Evolutionary conservation across 2,329 filamentous ascomycete species (phyloP).

Genomic region (Nigrograna mackinnonii): DNA sequence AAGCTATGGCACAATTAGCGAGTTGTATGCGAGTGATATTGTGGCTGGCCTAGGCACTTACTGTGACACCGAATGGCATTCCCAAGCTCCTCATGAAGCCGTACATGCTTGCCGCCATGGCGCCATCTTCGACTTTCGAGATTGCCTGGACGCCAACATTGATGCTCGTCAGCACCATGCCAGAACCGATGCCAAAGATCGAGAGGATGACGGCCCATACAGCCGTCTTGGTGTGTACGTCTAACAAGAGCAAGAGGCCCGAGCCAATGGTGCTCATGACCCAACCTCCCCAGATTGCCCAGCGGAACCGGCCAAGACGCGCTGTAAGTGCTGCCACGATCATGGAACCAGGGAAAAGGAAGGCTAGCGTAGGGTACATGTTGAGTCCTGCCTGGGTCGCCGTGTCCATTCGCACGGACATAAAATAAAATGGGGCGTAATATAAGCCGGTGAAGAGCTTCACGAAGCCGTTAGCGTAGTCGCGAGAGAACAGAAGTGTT

Average conservation of each 20-base stretch:
- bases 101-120: slow-evolving; percentile 43
- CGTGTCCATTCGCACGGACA: slow-evolving; percentile 37
- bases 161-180: slow-evolving; percentile 44
- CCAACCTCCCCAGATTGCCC: slow-evolving; percentile 50
- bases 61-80: slow-evolving; percentile 49
- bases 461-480: not conserved
- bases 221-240: slow-evolving; percentile 31
- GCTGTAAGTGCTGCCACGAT: slow-evolving; percentile 26
- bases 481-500: not conserved
- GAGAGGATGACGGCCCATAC: slow-evolving; percentile 44
- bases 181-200: slow-evolving; percentile 46
- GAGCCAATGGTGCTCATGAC: slow-evolving; percentile 37
- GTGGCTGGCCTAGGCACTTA: not conserved
- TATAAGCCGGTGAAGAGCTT: slow-evolving; percentile 49
- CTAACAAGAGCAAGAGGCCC: slow-evolving; percentile 44
- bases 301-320: slow-evolving; percentile 35
- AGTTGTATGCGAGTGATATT: too few relatives aligned
- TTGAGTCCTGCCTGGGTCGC: slow-evolving; percentile 41
- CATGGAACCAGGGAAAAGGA: slow-evolving; percentile 33
- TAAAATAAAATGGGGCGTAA: slow-evolving; percentile 47
- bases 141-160: slow-evolving; percentile 46
- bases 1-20: slow-evolving; percentile 4
- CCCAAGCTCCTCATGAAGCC: slow-evolving; percentile 46
- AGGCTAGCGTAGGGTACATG: slow-evolving; percentile 39
- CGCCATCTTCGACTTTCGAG: slow-evolving; percentile 31